A percentile compares a stretch with the other conserved stretches of the same genome.
phyloP scores from a whole-genome alignment of 176 grass and related monocot genomes.

The Paspalum vaginatum region DNA sequence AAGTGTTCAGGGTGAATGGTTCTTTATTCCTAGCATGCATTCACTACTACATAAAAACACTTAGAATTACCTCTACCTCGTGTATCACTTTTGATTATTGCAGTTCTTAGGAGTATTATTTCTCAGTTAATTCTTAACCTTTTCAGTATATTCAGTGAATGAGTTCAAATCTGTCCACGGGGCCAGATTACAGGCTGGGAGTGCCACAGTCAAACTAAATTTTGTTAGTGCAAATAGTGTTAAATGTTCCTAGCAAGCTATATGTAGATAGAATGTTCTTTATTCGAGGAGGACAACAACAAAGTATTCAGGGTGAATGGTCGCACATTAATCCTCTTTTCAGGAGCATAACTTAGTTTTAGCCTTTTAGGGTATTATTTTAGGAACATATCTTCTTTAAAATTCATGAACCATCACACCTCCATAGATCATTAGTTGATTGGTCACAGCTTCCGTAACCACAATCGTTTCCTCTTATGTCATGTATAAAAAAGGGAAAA shows the following conservation, averaged over 20 bases:
- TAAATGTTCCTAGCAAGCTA: not conserved
- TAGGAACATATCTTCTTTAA: constrained; percentile 1
- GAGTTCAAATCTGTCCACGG: not conserved
- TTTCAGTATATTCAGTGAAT: not conserved
- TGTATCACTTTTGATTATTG: too few relatives aligned
- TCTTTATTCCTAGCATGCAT: too few relatives aligned
- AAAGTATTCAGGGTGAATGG: constrained; percentile 1
- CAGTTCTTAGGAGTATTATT: too few relatives aligned
- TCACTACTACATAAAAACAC: too few relatives aligned
- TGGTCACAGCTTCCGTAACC: not conserved
- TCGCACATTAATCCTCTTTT: not conserved
- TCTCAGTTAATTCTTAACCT: not conserved
- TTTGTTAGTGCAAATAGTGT: not conserved
- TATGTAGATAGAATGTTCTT: not conserved
- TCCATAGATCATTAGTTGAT: not conserved
- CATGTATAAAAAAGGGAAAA: not conserved
- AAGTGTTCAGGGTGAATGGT: too few relatives aligned
- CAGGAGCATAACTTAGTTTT: not conserved
- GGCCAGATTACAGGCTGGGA: not conserved
- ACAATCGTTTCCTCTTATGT: constrained; percentile 7
- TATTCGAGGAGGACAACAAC: not conserved
- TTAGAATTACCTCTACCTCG: too few relatives aligned
- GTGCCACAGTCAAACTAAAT: not conserved
- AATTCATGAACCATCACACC: not conserved
- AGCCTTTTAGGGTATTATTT: not conserved